These are phyloP conservation scores for Rhizopogon roseolus DNA, from an alignment of 768 basidiomycete genomes.

Conservation along the genomic window DNA sequence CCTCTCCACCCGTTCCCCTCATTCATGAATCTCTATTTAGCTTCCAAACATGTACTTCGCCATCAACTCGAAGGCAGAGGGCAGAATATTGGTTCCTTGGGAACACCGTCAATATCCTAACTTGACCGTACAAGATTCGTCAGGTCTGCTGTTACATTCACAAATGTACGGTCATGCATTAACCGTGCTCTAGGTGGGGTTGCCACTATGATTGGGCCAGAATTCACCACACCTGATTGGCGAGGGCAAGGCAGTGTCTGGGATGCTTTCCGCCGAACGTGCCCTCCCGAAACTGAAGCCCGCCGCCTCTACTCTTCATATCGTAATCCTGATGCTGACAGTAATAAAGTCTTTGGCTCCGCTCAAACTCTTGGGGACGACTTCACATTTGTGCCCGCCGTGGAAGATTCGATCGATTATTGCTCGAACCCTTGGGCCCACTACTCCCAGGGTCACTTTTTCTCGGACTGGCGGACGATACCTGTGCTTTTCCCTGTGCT, in stretches of 20 bases:
- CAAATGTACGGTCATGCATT: background rate
- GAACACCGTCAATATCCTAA: conserved; percentile 76
- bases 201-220: conserved; percentile 49
- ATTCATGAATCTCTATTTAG: conserved; percentile 27
- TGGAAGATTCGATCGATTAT: conserved; percentile 70
- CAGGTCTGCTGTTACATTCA: conserved; percentile 18
- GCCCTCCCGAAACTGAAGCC: conserved; percentile 71
- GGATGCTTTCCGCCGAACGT: conserved; percentile 94
- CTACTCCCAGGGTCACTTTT: conserved; percentile 90
- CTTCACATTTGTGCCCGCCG: conserved; percentile 57
- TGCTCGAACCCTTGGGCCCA: conserved; percentile 81
- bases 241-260: conserved; percentile 77
- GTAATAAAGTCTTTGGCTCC: conserved; percentile 21
- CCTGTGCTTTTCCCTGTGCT: conserved; percentile 89
- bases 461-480: conserved; percentile 93
- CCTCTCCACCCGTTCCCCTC: background rate
- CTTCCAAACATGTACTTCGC: conserved; percentile 94
- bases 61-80: conserved; percentile 91
- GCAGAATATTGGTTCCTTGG: conserved; percentile 91
- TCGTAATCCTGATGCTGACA: conserved; percentile 39
- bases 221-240: conserved; percentile 82
- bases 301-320: conserved; percentile 80
- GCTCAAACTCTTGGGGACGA: conserved; percentile 38
- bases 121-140: conserved; percentile 41
- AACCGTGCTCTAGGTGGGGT: conserved; percentile 37